Evolutionary conservation across 495 filamentous ascomycete genomes (phyloP), one percentile per base, ranked within the genome.

Genomic region (Jackrogersella multiformis): DNA sequence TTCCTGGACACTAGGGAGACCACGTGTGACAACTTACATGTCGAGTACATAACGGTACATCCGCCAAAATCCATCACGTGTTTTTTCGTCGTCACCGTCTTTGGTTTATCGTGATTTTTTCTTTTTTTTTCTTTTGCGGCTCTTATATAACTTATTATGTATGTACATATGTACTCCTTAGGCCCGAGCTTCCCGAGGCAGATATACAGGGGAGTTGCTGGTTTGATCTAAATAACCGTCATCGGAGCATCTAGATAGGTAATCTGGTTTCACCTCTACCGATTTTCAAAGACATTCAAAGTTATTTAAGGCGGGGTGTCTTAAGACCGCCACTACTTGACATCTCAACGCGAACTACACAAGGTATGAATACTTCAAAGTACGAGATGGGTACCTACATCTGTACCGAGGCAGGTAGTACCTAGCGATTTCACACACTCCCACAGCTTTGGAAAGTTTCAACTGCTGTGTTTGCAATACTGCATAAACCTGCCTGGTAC

Each of bases 161-260:
- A n/a, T n/a, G n/a, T n/a, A n/a, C n/a, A n/a, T n/a, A n/a, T n/a
- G n/a, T 39, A 63, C 28, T 35, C 20, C 15, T 28, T 46, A 46
- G 21, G 18, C 38, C n/a, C n/a, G n/a, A n/a, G 46, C 35, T 16
- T 12, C 21, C 15, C 13, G 53, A 39, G 32, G n/a, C 38, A 16
- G 23, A 16, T 7, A 23, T 59, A 2, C 20, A 28, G 38, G 36
- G 45, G 46, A 30, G 13, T 16, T 2, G 16, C 35, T 21, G 16
- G 24, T 55, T 42, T 56, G 42, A 55, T 49, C 38, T 64, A 32
- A 44, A 64, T 51, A 55, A 55, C 6, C 16, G 28, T 46, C 44
- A 39, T 23, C 51, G 51, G n/a, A n/a, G n/a, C 23, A 64, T 61
- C 34, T 53, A 68, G 64, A 54, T 61, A 64, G 60, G 56, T 69